Evolutionary conservation across 2,329 filamentous ascomycete species (phyloP), one percentile per base, ranked within the genome.

Genomic region (Fusarium acutatum): DNA sequence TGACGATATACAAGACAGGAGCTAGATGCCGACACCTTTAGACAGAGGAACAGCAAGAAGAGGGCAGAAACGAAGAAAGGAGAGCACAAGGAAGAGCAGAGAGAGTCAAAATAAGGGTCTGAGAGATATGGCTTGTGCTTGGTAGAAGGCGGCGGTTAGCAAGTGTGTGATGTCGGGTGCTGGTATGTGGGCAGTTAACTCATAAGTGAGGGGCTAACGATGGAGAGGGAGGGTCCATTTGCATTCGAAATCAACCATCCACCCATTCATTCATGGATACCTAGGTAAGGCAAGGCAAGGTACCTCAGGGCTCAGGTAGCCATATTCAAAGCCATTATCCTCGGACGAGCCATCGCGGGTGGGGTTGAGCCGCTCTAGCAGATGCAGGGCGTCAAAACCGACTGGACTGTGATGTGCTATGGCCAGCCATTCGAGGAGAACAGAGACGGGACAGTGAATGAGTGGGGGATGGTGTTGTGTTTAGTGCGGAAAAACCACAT

Each of bases 131-230:
- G 67, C 64, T 75, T 61, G 64, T 60, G 70, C 66, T 77, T 67
- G 64, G 34, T 28, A 47, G 49, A 63, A 64, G 65, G 54, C 64
- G 66, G 66, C 59, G 71, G 64, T 62, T 74, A 64, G 71, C 59
- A 69, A 59, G 75, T 77, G 75, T 77, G 71, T 69, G 59, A 77
- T 77, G 67, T 64, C 58, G 69, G 61, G 60, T 72, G 72, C 63
- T 67, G 62, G 63, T 72, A 76, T 74, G 73, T 72, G 73, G 73
- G 71, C 71, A 75, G 65, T 76, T 56, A 76, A 77, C 67, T 76
- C 75, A 76, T 74, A 67, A 61, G 69, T 74, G 75, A 77, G 75
- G 75, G 75, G 75, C 75, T 75, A 62, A 60, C 40, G 57, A 73
- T 72, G 72, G 65, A 69, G 49, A 69, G 66, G 62, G 66, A 71